Percentiles rank a stretch among this genome's conserved stretches.
Evolutionary conservation across 495 filamentous ascomycete species (phyloP).

Genomic region (Xylaria telfairii): DNA sequence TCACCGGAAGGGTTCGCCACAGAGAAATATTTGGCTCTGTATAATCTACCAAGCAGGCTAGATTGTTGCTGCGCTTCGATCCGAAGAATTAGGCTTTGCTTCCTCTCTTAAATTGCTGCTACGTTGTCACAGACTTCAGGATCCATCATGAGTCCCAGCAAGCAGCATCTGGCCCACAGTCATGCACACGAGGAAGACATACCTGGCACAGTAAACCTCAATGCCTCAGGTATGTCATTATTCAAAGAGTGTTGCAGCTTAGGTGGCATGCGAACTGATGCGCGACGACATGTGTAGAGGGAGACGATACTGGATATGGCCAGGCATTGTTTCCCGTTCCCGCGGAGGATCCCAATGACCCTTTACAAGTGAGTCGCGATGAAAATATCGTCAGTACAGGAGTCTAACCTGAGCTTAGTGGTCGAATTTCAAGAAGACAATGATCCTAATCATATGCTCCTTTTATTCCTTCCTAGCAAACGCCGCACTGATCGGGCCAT

Average conservation of each 20-base stretch:
- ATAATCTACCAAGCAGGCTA: background rate
- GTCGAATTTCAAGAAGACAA: constrained; percentile 63
- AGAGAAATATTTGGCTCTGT: background rate
- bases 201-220: constrained; percentile 64
- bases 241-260: background rate
- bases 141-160: constrained; percentile 1
- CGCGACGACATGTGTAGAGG: constrained; percentile 47
- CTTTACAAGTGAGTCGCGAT: constrained; percentile 52
- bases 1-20: background rate
- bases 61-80: background rate
- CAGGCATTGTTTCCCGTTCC: constrained; percentile 69
- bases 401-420: constrained; percentile 46
- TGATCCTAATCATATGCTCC: constrained; percentile 64
- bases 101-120: background rate
- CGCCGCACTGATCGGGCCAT: constrained; percentile 61
- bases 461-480: constrained; percentile 69
- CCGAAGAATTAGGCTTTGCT: background rate
- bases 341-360: constrained; percentile 68
- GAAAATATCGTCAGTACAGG: background rate
- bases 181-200: constrained; percentile 65
- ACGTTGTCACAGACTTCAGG: background rate
- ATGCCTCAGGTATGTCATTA: constrained; percentile 43
- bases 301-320: constrained; percentile 66
- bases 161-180: constrained; percentile 43
- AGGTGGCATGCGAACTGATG: constrained; percentile 1